Base-by-base conservation (phyloP, 1,139 yeast genomes). In the Zygoascus sp. region DNA sequence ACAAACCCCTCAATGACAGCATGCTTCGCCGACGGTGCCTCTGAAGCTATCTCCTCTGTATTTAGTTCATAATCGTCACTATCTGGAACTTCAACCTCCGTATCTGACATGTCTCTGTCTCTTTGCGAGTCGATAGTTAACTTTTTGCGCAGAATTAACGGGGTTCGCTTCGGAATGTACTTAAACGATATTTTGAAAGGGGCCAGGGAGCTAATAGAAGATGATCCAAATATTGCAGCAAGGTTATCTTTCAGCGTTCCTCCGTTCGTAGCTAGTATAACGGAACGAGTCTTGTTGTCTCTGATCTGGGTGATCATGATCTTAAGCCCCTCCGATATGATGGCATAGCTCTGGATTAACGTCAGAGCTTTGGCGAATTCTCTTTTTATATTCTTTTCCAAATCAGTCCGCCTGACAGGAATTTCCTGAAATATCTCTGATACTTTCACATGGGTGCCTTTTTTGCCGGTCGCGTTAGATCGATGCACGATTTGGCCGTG, bases 341-440 rank as follows among this genome's bases (percentile, higher is more conserved):
- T 58, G 10, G 89, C 75, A 66, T 89, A 87, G 40, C 79, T 76
- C 55, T 83, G 92, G 2, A 94, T 58, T 37, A 84, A 60, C 0
- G 68, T 63, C 2, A 90, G 58, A 16, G 88, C 74, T 57, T 80
- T 84, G 43, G 79, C 72, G 64, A 83, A 88, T 59, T 90, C 97
- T 49, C 80, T 73, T 58, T 80, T 86, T 35, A 71, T 62, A 56
- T 84, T 83, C 61, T 81, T 85, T 17, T 72, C 73, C 47, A 90
- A 75, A 53, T 86, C 90, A 59, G 82, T 83, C 32, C 75, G 66
- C 25, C 96, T 67, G 1, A 86, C 90, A 0, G 92, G 89, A 0
- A 79, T 46, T 22, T 68, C 69, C 16, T 67, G 63, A 59, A 85
- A 83, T n/a, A 86, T 50, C 47, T 78, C 73, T 4, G 67, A 58